These are phyloP conservation scores for Prunella vulgaris DNA, from an alignment of 257 asterid species.

Conservation along the genomic window DNA sequence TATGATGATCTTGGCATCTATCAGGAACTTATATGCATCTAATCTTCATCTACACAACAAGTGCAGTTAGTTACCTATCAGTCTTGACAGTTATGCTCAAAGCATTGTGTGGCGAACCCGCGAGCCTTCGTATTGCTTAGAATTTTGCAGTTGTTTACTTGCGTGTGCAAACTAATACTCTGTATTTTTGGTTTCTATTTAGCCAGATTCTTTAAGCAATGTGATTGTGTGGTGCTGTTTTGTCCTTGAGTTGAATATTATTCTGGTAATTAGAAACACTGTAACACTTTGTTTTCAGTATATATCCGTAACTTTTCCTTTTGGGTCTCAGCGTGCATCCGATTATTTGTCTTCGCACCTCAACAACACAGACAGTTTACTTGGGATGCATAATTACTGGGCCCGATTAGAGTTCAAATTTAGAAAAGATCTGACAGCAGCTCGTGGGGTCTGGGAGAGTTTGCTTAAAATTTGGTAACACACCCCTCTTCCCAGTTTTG, in stretches of 20 bases:
- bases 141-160: neutral
- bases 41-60: neutral
- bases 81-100: too few relatives aligned
- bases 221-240: conserved; percentile 2
- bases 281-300: neutral
- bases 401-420: conserved; percentile 66
- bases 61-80: too few relatives aligned
- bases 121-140: neutral
- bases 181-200: neutral
- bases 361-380: conserved; percentile 53
- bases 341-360: conserved; percentile 76
- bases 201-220: conserved; percentile 5
- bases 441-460: conserved; percentile 97
- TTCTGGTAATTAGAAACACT: neutral
- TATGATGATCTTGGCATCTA: neutral
- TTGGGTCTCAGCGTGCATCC: conserved; percentile 67
- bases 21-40: too few relatives aligned
- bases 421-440: conserved; percentile 76
- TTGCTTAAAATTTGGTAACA: conserved; percentile 70
- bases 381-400: conserved; percentile 74
- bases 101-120: neutral
- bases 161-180: neutral
- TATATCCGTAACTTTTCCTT: neutral
- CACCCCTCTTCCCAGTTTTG: neutral
- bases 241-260: neutral